These are phyloP conservation scores for Solanum lignicaule DNA, from an alignment of 257 asterid species.

Conservation along the genomic window DNA sequence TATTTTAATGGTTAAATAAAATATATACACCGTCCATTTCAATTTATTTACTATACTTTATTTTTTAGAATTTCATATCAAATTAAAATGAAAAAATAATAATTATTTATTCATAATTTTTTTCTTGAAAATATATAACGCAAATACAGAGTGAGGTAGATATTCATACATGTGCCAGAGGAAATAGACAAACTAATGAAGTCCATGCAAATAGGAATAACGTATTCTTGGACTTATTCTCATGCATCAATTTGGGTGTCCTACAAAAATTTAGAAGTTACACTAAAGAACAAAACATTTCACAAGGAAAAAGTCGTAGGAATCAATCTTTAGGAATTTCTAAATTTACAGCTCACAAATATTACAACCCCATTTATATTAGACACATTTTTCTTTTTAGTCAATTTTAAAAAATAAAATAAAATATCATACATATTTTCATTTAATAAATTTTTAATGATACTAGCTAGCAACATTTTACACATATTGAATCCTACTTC, in stretches of 20 bases:
- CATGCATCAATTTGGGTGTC: background rate
- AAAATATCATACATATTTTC: background rate
- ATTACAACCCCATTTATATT: background rate
- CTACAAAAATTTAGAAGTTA: background rate
- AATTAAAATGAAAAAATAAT: too few species aligned
- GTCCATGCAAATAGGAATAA: background rate
- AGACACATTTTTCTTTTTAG: background rate
- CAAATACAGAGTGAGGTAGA: background rate
- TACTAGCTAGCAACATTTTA: background rate
- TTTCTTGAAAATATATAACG: background rate
- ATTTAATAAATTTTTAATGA: background rate
- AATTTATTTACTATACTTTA: too few species aligned
- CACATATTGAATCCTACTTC: background rate
- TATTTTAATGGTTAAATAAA: background rate
- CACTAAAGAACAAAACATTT: background rate
- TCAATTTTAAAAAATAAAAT: too few species aligned
- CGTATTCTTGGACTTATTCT: background rate
- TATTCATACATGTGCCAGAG: background rate
- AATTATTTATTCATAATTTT: background rate
- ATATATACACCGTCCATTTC: background rate
- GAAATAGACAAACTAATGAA: background rate
- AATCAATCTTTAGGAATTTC: background rate
- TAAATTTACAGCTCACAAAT: background rate
- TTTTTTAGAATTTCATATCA: background rate
- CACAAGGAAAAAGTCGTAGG: background rate